Conservation (phyloP, 2,329 filamentous ascomycete genomes). For the Aspergillus carbonarius region DNA sequence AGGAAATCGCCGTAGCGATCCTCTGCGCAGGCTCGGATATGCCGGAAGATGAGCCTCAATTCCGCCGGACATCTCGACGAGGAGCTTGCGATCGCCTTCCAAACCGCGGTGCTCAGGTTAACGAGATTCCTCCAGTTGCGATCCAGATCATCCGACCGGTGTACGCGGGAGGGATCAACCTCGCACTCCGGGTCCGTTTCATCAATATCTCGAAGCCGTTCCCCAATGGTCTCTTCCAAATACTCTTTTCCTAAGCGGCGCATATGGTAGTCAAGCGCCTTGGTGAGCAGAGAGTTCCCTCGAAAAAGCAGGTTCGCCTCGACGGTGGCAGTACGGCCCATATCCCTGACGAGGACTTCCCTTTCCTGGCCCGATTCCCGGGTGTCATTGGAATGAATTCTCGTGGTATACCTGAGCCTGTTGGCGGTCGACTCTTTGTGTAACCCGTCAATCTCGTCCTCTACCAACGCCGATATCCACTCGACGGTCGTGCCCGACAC, state of each 20-base stretch:
- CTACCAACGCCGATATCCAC: slow-evolving; percentile 89
- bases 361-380: slow-evolving; percentile 56
- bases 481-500: slow-evolving; percentile 80
- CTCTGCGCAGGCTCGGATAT: slow-evolving; percentile 87
- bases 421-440: slow-evolving; percentile 75
- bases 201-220: slow-evolving; percentile 85
- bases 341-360: slow-evolving; percentile 62
- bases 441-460: slow-evolving; percentile 95
- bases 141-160: slow-evolving; percentile 67
- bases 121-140: slow-evolving; percentile 81
- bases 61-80: slow-evolving; percentile 74
- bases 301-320: slow-evolving; percentile 95
- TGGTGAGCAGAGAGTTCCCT: slow-evolving; percentile 90
- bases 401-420: slow-evolving; percentile 61
- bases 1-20: slow-evolving; percentile 93
- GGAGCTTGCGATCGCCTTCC: slow-evolving; percentile 78
- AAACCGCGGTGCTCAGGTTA: slow-evolving; percentile 75
- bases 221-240: slow-evolving; percentile 79
- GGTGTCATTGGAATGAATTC: slow-evolving; percentile 61
- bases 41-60: slow-evolving; percentile 80
- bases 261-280: slow-evolving; percentile 94
- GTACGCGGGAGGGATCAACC: slow-evolving; percentile 82
- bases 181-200: slow-evolving; percentile 89
- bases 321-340: slow-evolving; percentile 63
- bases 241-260: slow-evolving; percentile 90